Base-by-base conservation (phyloP, 2,329 filamentous ascomycete species). In the Berkeleyomyces basicola region DNA sequence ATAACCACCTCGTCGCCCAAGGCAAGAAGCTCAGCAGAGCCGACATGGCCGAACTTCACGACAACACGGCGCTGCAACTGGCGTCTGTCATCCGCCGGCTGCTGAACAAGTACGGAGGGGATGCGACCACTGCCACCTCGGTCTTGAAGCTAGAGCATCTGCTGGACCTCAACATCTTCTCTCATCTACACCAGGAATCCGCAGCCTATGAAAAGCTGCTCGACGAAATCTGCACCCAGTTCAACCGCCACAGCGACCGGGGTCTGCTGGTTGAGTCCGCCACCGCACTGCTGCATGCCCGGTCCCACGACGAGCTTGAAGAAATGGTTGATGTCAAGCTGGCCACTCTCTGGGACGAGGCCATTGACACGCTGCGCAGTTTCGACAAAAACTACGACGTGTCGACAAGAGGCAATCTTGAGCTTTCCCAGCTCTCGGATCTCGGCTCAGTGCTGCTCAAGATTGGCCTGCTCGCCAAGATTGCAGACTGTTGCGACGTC, bases 191-290 rank as follows among this genome's bases (percentile, higher is more conserved):
- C 60, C 90, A 96, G 71, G 90, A 95, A 67, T 83, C 89, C 0
- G 85, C 86, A 1, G 86, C 84, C 1, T 95, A 95, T 70, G 82
- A 85, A 5, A 83, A 86, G 31, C 76, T 97, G 39, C 77, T 99
- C 1, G 90, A 96, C 67, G 91, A 96, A 69, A 90, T 97, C 68
- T 90, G 88, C 72, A 90, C 89, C 64, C 93, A 99, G 69, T 97
- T 99, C 74, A 84, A 87, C 68, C 84, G 90, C n/a, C 93, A 99
- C 70, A 88, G 88, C 51, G 89, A 95, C 69, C 87, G 88, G 68
- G 82, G 82, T 62, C 91, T 97, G 16, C 78, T 99, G 55, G 83
- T 84, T 9, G 91, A 96, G 72, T 92, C 90, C 11, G 86, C 87
- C 37, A 80, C 84, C 31, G 88, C 91, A 4, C 82, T 99, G 44